These are phyloP conservation scores for Phellinidium pouzarii DNA, from an alignment of 1,284 basidiomycete genomes.

Conservation along the genomic window DNA sequence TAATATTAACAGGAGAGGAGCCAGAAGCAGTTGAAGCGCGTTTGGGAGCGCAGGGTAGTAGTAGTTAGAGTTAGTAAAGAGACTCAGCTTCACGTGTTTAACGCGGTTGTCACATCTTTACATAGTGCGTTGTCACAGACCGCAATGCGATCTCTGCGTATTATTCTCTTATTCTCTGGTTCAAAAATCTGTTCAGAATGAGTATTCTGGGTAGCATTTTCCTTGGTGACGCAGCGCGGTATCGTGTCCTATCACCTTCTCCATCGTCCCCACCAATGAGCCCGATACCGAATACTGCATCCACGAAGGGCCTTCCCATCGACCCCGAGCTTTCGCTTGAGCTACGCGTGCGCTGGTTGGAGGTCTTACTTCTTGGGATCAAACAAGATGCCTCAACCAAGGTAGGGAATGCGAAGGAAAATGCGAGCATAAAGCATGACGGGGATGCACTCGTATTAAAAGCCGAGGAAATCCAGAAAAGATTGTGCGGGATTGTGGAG, in stretches of 20 bases:
- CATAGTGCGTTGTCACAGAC: too few species aligned
- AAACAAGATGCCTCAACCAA: slow-evolving; percentile 36
- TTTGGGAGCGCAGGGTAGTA: slow-evolving; percentile 11
- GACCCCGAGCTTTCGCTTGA: slow-evolving; percentile 62
- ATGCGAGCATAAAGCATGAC: slow-evolving; percentile 29
- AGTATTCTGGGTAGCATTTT: slow-evolving; percentile 58
- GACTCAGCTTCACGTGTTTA: too few species aligned
- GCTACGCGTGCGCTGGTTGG: slow-evolving; percentile 67
- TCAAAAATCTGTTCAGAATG: slow-evolving; percentile 2
- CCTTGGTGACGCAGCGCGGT: slow-evolving; percentile 62
- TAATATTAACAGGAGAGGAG: slow-evolving; percentile 4
- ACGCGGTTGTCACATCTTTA: too few species aligned
- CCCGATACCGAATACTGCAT: not conserved
- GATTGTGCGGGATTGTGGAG: slow-evolving; percentile 49
- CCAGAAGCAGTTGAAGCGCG: slow-evolving; percentile 16
- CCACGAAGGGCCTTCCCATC: slow-evolving; percentile 32
- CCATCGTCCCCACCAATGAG: slow-evolving; percentile 42
- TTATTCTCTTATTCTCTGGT: too few species aligned
- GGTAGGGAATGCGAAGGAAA: slow-evolving; percentile 30
- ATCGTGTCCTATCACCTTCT: slow-evolving; percentile 53
- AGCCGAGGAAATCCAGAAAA: slow-evolving; percentile 53
- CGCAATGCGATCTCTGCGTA: too few species aligned
- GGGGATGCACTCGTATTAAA: slow-evolving; percentile 49
- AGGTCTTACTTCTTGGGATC: slow-evolving; percentile 64
- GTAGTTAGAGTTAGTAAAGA: too few species aligned